These are phyloP conservation scores for Solanum hybrid DNA, from an alignment of 305 asterid genomes.

Conservation along the genomic window DNA sequence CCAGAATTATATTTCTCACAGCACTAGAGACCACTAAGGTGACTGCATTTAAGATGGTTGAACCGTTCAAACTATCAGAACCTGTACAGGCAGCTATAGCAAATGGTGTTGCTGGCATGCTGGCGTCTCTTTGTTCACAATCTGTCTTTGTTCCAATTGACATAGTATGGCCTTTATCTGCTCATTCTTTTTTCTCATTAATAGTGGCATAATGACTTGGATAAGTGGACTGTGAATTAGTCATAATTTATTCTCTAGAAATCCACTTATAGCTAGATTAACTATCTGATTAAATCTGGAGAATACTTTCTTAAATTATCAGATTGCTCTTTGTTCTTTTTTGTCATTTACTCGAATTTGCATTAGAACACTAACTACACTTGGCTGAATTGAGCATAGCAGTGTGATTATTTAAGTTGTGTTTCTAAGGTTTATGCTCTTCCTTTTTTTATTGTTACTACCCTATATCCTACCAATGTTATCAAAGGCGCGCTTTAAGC, in stretches of 20 bases:
- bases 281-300: not conserved
- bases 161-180: constrained; percentile 52
- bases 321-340: not conserved
- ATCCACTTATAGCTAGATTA: not conserved
- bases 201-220: not conserved
- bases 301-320: not conserved
- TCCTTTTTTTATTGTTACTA: not conserved
- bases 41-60: constrained; percentile 61
- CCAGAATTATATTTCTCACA: constrained; percentile 89
- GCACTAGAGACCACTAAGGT: constrained; percentile 87
- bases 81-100: constrained; percentile 92
- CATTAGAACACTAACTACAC: not conserved
- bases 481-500: too few relatives aligned
- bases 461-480: not conserved
- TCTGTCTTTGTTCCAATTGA: constrained; percentile 88
- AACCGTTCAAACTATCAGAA: constrained; percentile 75
- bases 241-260: constrained; percentile 48
- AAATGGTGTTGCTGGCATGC: constrained; percentile 93
- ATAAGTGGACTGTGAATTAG: constrained; percentile 18
- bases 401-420: not conserved
- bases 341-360: not conserved
- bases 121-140: constrained; percentile 85
- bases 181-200: not conserved
- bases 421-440: not conserved
- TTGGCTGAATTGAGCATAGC: not conserved